A percentile compares a stretch with the other conserved stretches of the same genome.
Conservation (phyloP, 768 basidiomycete species). For the Suillus subalutaceus region DNA sequence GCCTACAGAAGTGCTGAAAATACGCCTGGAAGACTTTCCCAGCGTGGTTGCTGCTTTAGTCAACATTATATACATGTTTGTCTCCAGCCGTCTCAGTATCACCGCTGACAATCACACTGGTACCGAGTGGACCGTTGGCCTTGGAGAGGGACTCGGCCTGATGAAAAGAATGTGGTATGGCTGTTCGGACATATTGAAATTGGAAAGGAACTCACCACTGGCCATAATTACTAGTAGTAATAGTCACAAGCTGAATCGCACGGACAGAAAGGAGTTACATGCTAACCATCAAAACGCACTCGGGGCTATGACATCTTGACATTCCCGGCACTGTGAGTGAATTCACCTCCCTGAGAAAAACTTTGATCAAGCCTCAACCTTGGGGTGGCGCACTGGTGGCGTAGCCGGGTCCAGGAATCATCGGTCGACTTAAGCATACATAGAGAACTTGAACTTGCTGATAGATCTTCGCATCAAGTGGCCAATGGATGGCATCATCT, state of each 20-base stretch:
- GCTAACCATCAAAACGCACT: not conserved
- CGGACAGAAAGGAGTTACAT: not conserved
- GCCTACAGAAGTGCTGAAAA: not conserved
- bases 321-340: slow-evolving; percentile 6
- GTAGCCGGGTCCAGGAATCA: not conserved
- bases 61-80: not conserved
- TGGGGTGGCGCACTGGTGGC: too few relatives aligned
- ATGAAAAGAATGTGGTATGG: not conserved
- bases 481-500: not conserved
- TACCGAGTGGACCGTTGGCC: not conserved
- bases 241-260: not conserved
- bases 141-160: not conserved
- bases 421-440: not conserved
- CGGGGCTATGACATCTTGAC: slow-evolving; percentile 1
- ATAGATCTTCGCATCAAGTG: not conserved
- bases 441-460: not conserved
- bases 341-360: not conserved
- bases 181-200: not conserved
- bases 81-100: not conserved
- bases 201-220: not conserved
- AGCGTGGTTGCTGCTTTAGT: not conserved
- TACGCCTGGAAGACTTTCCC: not conserved
- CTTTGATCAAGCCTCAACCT: too few relatives aligned
- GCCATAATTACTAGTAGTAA: not conserved
- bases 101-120: not conserved